Evolutionary conservation across 179 eudicot genomes (phyloP), one percentile per base, ranked within the genome.

Genomic region (Sideroxylon spinosum): DNA sequence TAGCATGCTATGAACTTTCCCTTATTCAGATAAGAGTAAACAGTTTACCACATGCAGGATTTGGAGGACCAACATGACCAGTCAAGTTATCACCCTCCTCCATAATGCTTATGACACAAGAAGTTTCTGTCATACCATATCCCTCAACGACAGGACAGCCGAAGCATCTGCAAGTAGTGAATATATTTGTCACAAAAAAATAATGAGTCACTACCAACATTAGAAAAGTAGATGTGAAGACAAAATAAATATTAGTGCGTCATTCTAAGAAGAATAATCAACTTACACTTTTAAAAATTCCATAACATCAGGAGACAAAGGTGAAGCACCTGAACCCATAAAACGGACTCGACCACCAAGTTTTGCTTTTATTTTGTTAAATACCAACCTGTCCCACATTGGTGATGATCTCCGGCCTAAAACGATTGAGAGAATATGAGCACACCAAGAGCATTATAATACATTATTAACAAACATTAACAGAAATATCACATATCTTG

Each of bases 51-150:
- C 98, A 93, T 64, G 97, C 95, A 82, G 97, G 90, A 82, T 82
- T 92, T 26, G 99, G 99, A 74, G 94, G 83, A 80, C 99, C 99
- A 84, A 95, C 98, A 84, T 95, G 99, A 78, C 99, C 99, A 79
- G 93, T 87, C 82, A 84, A 59, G 85, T 55, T 85, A 82, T 95
- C 99, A 52, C 87, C 88, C 55, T 87, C 91, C 32, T 88, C 91
- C 91, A 91, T 90, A 68, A 90, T 79, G 86, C 84, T 90, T 73
- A 95, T 89, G 68, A 91, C 95, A 85, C 99, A 95, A 56, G 99
- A 90, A 37, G 93, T 89, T 89, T 95, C 99, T 22, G 99, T 95
- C 99, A 95, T 95, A 53, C 99, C 99, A 83, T 95, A 95, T 78
- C 98, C 99, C 91, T 95, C 99, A 68, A 86, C 20, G 37, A 95